Evolutionary conservation across 495 filamentous ascomycete species (phyloP).

Genomic region (Aspergillus avenaceus): DNA sequence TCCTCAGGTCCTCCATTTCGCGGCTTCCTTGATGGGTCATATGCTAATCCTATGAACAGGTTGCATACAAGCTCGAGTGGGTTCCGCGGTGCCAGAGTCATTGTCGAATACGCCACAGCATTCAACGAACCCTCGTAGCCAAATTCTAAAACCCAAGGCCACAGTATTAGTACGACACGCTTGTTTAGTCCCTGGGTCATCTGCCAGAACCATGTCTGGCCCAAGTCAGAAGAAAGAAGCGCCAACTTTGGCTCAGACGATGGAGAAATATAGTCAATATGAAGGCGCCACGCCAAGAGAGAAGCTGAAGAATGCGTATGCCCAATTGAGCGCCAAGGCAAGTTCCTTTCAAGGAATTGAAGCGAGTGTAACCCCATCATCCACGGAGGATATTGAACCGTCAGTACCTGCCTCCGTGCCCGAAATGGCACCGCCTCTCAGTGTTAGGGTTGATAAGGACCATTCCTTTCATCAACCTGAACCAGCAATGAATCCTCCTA

Average conservation of each 20-base stretch:
- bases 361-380: conserved; percentile 36
- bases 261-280: conserved; percentile 27
- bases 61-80: not conserved
- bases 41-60: not conserved
- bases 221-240: conserved; percentile 10
- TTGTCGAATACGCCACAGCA: not conserved
- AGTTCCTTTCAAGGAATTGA: conserved; percentile 11
- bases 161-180: not conserved
- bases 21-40: too few species aligned
- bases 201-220: conserved; percentile 13
- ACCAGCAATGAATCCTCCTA: not conserved
- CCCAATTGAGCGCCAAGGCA: conserved; percentile 15
- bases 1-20: not conserved
- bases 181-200: not conserved
- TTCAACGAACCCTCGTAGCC: not conserved
- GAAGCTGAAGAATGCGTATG: conserved; percentile 28
- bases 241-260: conserved; percentile 14
- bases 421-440: conserved; percentile 33
- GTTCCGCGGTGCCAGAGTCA: conserved; percentile 1
- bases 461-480: not conserved
- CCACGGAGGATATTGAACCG: conserved; percentile 39
- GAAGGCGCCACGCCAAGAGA: conserved; percentile 27
- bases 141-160: not conserved
- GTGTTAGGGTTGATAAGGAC: conserved; percentile 31
- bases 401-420: conserved; percentile 22